Conservation (phyloP, 139 green algal species). For the Chlamydomonas applanata region DNA sequence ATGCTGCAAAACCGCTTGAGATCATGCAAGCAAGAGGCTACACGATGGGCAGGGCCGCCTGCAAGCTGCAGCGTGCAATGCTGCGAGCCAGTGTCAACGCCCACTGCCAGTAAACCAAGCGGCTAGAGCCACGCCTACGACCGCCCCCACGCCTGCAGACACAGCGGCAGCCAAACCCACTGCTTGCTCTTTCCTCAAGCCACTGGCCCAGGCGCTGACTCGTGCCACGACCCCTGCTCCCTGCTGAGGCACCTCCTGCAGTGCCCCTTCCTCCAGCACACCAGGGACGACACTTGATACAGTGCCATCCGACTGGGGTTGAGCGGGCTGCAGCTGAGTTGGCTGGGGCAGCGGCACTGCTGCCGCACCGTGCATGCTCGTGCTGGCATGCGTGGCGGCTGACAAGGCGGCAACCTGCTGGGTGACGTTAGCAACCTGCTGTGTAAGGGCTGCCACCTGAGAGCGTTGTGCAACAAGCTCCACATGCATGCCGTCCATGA, state of each 20-base stretch:
- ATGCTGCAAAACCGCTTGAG: too few relatives aligned
- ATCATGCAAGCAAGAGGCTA: too few relatives aligned
- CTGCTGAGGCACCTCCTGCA: too few relatives aligned
- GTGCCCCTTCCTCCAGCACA: too few relatives aligned
- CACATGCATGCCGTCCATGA: conserved; percentile 5
- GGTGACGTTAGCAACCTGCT: too few relatives aligned
- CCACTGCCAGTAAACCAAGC: not conserved
- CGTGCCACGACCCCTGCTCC: too few relatives aligned
- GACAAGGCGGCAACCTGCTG: not conserved
- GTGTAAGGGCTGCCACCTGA: not conserved
- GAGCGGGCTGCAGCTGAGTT: not conserved
- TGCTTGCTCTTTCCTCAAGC: not conserved
- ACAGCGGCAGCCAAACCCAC: not conserved
- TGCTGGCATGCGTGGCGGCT: not conserved
- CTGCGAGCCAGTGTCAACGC: too few relatives aligned
- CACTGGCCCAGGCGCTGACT: not conserved
- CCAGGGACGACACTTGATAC: too few relatives aligned
- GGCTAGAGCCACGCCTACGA: not conserved
- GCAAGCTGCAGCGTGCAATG: too few relatives aligned
- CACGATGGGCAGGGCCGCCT: too few relatives aligned
- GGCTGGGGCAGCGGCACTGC: not conserved
- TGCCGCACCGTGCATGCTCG: not conserved
- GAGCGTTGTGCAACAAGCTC: not conserved
- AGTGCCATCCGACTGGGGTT: too few relatives aligned
- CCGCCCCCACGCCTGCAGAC: not conserved